These are phyloP conservation scores for Forsythia suspensa DNA, from an alignment of 257 asterid species.

Conservation along the genomic window DNA sequence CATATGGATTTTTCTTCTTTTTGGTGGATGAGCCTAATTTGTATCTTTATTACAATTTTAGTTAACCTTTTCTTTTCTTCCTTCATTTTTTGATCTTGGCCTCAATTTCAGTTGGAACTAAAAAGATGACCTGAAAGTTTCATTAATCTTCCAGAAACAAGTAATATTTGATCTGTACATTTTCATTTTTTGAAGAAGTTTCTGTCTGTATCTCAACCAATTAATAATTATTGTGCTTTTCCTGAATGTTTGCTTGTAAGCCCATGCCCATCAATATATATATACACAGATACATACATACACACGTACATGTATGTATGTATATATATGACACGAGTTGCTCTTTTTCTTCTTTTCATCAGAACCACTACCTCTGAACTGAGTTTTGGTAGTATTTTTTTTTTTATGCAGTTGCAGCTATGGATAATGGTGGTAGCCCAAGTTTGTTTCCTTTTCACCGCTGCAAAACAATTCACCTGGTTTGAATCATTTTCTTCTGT, in stretches of 20 bases:
- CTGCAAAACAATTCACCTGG: conserved; percentile 92
- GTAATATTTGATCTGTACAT: background rate
- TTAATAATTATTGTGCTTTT: background rate
- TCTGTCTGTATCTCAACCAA: too few relatives aligned
- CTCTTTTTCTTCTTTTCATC: background rate
- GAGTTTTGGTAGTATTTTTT: background rate
- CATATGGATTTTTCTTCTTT: background rate
- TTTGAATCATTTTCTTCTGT: conserved; percentile 45
- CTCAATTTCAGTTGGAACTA: background rate
- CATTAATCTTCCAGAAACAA: background rate
- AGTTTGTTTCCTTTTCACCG: conserved; percentile 78
- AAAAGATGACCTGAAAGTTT: background rate
- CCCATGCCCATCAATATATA: background rate
- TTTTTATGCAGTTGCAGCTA: conserved; percentile 37
- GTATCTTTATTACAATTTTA: background rate
- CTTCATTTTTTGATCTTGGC: background rate
- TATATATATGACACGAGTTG: background rate
- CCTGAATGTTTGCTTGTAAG: background rate
- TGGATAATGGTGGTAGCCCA: conserved; percentile 62
- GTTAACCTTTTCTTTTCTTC: background rate
- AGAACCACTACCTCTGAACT: background rate
- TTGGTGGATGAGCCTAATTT: background rate
- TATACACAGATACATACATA: too few relatives aligned
- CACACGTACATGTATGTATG: background rate
- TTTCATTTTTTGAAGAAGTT: background rate